Evolutionary conservation across 192 early-diverging fungal genomes (phyloP).

Genomic region (Umbelopsis vinacea): DNA sequence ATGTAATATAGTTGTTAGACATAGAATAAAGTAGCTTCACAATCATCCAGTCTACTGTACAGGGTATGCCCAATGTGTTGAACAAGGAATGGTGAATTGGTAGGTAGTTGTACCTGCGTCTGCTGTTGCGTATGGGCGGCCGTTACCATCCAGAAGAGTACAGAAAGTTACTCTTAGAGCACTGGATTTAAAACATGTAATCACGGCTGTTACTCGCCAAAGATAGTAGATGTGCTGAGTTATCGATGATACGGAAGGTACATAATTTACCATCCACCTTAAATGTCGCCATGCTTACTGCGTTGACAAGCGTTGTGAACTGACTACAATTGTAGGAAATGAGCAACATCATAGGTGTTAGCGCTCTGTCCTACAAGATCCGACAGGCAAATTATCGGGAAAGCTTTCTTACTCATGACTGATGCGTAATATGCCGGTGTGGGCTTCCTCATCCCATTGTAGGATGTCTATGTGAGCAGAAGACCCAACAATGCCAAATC

Average conservation of each 20-base stretch:
- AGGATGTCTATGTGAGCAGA: constrained; percentile 31
- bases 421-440: constrained; percentile 35
- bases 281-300: constrained; percentile 29
- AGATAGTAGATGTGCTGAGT: constrained; percentile 33
- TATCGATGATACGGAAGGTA: constrained; percentile 27
- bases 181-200: not conserved
- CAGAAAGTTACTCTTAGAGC: not conserved
- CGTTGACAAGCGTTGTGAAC: constrained; percentile 30
- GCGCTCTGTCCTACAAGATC: not conserved
- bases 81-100: not conserved
- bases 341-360: not conserved
- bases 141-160: too few species aligned
- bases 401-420: constrained; percentile 29
- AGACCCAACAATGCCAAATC: constrained; percentile 34
- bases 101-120: not conserved
- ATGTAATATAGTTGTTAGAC: constrained; percentile 20
- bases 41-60: constrained; percentile 8
- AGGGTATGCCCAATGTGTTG: not conserved
- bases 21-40: not conserved
- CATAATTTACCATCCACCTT: constrained; percentile 24
- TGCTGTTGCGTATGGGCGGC: too few species aligned
- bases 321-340: constrained; percentile 23
- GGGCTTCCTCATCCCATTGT: constrained; percentile 35
- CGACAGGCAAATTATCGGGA: not conserved
- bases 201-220: constrained; percentile 25